Base-by-base conservation (phyloP, 1,284 basidiomycete species). In the Ceratobasidium sp. region DNA sequence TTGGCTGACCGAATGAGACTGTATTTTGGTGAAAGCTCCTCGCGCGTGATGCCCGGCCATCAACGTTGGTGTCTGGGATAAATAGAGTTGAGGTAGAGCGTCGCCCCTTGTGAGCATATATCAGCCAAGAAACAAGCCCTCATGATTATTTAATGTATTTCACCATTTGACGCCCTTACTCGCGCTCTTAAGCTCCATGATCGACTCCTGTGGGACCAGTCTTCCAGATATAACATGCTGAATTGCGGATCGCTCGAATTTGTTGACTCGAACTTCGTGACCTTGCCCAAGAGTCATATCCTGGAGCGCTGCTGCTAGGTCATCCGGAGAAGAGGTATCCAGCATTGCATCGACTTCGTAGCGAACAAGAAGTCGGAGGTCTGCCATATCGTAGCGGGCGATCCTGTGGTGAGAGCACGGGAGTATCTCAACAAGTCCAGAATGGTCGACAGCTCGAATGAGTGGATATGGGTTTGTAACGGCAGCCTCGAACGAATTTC, bases 311-410 rank as follows among this genome's bases (percentile, higher is more conserved):
- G 36, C 36, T 41, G 36, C 36, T 11, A 41, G 11, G 36, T 41
- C 36, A 41, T 41, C 36, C 36, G 36, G 36, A 41, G 36, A 41
- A 11, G 36, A 41, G 9, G 2, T 31, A n/a, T 53, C 14, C 15
- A 33, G 29, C 64, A 67, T 54, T 8, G 65, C 48, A 17, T 67
- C 65, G 14, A 67, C 65, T 45, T 72, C 69, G 47, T 50, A 72
- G 11, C 69, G 69, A 31, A 72, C 69, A 11, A 72, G 57, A 33
- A 72, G 53, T 22, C 69, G 56, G 19, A 72, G 22, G 7, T 47
- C 69, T 7, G 62, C 47, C 24, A 72, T 19, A n/a, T 72, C 69
- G 31, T 51, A 72, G 27, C 69, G 56, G n/a, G 48, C 53, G 47
- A 72, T 72, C 41, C 69, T 44, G 45, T 72, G 69, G 44, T 72